Percentiles rank a stretch among this genome's conserved stretches.
Conservation (phyloP, 2,329 filamentous ascomycete species). For the Colletotrichum gloeosporioides region DNA sequence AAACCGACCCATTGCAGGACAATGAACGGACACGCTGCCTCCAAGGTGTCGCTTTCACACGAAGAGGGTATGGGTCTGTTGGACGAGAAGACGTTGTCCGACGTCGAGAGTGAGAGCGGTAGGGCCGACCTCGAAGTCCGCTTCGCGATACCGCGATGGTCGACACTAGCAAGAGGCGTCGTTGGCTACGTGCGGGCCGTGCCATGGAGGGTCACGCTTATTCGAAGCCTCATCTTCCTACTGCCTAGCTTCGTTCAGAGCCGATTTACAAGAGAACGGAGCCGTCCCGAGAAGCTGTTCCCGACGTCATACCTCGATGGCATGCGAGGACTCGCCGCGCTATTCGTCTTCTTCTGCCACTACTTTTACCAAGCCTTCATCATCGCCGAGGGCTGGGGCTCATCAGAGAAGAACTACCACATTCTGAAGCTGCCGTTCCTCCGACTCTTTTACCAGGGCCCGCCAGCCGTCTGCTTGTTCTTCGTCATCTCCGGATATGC, state of each 20-base stretch:
- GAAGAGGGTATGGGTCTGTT: slow-evolving; percentile 52
- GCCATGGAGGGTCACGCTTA: slow-evolving; percentile 40
- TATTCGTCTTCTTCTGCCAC: slow-evolving; percentile 63
- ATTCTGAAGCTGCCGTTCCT: slow-evolving; percentile 59
- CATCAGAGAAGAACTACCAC: slow-evolving; percentile 46
- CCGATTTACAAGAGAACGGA: slow-evolving; percentile 44
- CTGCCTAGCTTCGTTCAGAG: slow-evolving; percentile 59
- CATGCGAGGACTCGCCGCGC: slow-evolving; percentile 60
- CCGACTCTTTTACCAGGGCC: slow-evolving; percentile 59
- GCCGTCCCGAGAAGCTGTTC: slow-evolving; percentile 45
- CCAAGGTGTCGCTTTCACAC: slow-evolving; percentile 37
- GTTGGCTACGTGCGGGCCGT: slow-evolving; percentile 33
- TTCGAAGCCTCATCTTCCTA: slow-evolving; percentile 49
- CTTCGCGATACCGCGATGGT: slow-evolving; percentile 36
- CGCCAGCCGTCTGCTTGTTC: slow-evolving; percentile 64
- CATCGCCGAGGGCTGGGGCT: slow-evolving; percentile 57
- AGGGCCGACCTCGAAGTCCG: slow-evolving; percentile 42
- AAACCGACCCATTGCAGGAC: slow-evolving; percentile 29
- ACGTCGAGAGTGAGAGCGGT: slow-evolving; percentile 48
- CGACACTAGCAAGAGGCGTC: slow-evolving; percentile 32
- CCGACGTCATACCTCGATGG: slow-evolving; percentile 65
- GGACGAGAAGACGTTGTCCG: slow-evolving; percentile 48
- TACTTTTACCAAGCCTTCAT: slow-evolving; percentile 58
- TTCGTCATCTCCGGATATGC: slow-evolving; percentile 69
- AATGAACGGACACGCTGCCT: slow-evolving; percentile 46